phyloP scores from a whole-genome alignment of 1,284 basidiomycete species.

The Leccinum fuscescens region DNA sequence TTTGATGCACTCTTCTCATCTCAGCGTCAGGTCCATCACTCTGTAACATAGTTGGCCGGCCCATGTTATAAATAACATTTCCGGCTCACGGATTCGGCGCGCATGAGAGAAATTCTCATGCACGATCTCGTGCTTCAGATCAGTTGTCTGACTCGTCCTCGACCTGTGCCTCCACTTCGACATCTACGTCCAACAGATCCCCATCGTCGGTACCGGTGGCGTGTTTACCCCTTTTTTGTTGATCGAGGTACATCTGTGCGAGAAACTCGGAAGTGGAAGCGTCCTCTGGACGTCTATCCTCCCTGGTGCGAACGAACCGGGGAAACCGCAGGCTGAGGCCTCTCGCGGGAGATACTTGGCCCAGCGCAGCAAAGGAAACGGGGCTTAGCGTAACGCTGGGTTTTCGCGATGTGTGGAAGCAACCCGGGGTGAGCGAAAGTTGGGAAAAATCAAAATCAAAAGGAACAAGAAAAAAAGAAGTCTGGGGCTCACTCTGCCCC shows the following conservation, averaged over 20 bases:
- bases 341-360: slow-evolving; percentile 61
- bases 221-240: slow-evolving; percentile 47
- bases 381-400: slow-evolving; percentile 83
- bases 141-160: slow-evolving; percentile 33
- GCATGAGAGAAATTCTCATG: not conserved
- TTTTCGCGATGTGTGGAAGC: not conserved
- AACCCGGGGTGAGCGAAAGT: not conserved
- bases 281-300: slow-evolving; percentile 79
- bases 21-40: not conserved
- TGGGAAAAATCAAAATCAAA: not conserved
- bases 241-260: slow-evolving; percentile 65
- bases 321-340: slow-evolving; percentile 89
- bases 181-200: slow-evolving; percentile 55
- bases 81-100: not conserved
- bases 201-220: slow-evolving; percentile 45
- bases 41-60: not conserved
- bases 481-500: slow-evolving; percentile 76
- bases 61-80: not conserved
- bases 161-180: slow-evolving; percentile 34
- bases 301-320: slow-evolving; percentile 76
- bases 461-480: not conserved
- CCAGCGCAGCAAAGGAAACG: slow-evolving; percentile 79
- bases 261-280: slow-evolving; percentile 78
- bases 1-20: not conserved
- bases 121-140: not conserved